Evolutionary conservation across 2,329 filamentous ascomycete genomes (phyloP), one percentile per base, ranked within the genome.

Genomic region (Chrysosphaeria jannelii): DNA sequence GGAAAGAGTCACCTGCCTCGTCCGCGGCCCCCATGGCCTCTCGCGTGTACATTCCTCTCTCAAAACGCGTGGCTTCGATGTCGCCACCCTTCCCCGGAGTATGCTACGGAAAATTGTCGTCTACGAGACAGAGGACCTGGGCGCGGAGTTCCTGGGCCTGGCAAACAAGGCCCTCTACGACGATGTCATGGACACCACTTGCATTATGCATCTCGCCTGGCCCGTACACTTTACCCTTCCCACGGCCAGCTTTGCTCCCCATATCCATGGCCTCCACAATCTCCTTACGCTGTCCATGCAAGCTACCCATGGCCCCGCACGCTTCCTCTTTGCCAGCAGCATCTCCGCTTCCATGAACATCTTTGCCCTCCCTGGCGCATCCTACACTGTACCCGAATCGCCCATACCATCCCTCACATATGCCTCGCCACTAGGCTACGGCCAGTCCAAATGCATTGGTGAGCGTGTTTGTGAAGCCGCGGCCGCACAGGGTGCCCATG

Each of bases 191-290:
- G 28, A 40, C 4, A 33, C 48, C 6, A 51, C 48, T 0, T 31
- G 39, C 12, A 39, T 51, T 23, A 43, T 54, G 24, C 49, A 55
- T 36, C 39, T 41, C 17, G 48, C 51, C 2, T 53, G 51, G 50
- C 43, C 48, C 2, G 51, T 56, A 8, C 53, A 55, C 32, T 56
- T 56, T 42, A 50, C 50, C 30, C 40, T 54, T 25, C 40, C 42
- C 1, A 40, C 51, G 1, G 33, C 38, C n/a, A 48, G 43, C 28
- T 51, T 56, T 32, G 44, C 47, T 27, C 35, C 40, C 6, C 43
- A 52, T 29, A 45, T 55, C 29, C 37, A 34, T 8, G 50, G 46
- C 4, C 34, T 47, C 10, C 37, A 39, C 8, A 46, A 46, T 25
- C 39, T 54, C 6, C 35, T 51, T 18, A 34, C 38, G 8, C 29